Evolutionary conservation across 331 rosid species (phyloP).

Genomic region (Arachis monticola): DNA sequence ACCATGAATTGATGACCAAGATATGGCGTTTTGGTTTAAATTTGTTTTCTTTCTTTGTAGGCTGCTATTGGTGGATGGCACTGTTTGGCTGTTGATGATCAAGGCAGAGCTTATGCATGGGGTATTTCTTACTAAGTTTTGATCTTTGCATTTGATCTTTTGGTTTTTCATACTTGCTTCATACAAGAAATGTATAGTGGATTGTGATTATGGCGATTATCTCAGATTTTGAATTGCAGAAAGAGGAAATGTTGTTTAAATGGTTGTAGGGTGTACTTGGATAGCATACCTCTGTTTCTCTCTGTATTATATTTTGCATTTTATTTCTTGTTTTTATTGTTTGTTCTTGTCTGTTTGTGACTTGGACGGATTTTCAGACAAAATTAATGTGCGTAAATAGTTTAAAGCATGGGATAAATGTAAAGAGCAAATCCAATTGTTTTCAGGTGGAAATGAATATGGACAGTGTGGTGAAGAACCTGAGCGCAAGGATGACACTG

Average conservation of each 20-base stretch:
- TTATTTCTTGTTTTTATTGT: neutral
- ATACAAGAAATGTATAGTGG: neutral
- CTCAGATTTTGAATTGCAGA: conserved; percentile 2
- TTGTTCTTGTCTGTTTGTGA: neutral
- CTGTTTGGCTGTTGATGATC: conserved; percentile 98
- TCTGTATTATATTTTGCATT: neutral
- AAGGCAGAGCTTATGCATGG: conserved; percentile 98
- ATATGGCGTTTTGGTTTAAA: neutral
- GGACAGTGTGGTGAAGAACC: conserved; percentile 99
- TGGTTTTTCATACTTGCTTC: conserved; percentile 16
- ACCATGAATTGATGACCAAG: conserved; percentile 7
- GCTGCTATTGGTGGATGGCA: conserved; percentile 99
- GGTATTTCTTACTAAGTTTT: conserved; percentile 51
- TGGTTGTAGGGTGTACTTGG: neutral
- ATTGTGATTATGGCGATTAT: neutral
- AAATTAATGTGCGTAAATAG: neutral
- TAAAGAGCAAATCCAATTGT: conserved; percentile 32
- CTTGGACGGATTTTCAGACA: conserved; percentile 17
- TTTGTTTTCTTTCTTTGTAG: conserved; percentile 47
- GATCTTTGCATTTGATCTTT: neutral
- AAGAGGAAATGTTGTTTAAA: neutral
- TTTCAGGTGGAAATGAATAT: conserved; percentile 93
- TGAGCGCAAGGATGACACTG: conserved; percentile 85
- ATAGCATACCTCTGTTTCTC: neutral
- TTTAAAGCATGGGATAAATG: neutral